Evolutionary conservation across 352 stramenopile species (phyloP).

Genomic region (Globisporangium nodosum): DNA sequence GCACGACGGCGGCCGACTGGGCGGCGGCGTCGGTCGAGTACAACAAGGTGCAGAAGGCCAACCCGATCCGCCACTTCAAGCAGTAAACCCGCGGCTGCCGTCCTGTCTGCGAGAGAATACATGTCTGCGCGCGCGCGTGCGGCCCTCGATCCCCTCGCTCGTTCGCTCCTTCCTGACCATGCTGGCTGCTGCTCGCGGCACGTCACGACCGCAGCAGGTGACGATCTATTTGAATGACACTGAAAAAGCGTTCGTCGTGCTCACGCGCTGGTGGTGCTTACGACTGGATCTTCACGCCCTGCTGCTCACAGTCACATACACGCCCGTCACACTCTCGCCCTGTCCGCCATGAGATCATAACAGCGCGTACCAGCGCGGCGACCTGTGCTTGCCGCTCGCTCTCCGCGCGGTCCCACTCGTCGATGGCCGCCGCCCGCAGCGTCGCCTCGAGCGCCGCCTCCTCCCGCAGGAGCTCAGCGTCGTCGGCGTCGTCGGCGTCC

Average conservation of each 20-base stretch:
- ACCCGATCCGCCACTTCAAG: slow-evolving; percentile 81
- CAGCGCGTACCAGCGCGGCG: slow-evolving; percentile 24
- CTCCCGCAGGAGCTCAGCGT: slow-evolving; percentile 24
- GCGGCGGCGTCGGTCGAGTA: slow-evolving; percentile 69
- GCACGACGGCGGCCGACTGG: slow-evolving; percentile 77
- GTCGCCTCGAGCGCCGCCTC: slow-evolving; percentile 41
- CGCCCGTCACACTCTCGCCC: background rate
- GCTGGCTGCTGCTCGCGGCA: background rate
- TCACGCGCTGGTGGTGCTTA: background rate
- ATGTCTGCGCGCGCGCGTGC: slow-evolving; percentile 7
- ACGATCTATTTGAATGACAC: background rate
- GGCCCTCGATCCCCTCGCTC: background rate
- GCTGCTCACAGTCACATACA: background rate
- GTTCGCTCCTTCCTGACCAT: background rate
- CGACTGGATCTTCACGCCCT: slow-evolving; percentile 13
- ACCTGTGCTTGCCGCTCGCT: slow-evolving; percentile 32
- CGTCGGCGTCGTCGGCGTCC: slow-evolving; percentile 56
- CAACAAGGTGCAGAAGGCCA: slow-evolving; percentile 74
- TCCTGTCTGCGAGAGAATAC: slow-evolving; percentile 1
- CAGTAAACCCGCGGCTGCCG: slow-evolving; percentile 37
- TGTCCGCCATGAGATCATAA: background rate
- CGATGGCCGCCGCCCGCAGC: slow-evolving; percentile 42
- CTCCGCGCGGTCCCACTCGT: slow-evolving; percentile 49
- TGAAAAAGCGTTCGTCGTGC: background rate
- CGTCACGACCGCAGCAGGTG: background rate